Evolutionary conservation across 208 protist genomes (phyloP), one percentile per base, ranked within the genome.

Genomic region (Crithidia brevicula): DNA sequence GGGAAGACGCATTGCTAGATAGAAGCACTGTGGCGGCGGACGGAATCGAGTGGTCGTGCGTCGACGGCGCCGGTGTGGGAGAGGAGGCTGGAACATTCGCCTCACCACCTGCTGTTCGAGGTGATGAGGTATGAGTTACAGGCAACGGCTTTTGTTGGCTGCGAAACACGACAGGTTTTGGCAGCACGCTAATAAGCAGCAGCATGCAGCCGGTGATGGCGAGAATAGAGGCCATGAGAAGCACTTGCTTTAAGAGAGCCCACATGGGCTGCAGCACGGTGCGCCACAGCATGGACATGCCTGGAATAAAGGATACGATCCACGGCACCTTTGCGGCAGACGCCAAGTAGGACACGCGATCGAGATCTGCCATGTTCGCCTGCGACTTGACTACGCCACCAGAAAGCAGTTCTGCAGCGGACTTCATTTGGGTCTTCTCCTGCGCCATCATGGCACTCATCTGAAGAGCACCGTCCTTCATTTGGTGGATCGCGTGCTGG

Each of bases 381-480:
- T 72, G 67, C 13, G 65, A 54, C 33, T 79, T 82, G 53, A 67
- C 67, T n/a, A 88, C 59, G 10, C 80, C 82, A 16, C 38, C 58
- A n/a, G 76, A 63, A n/a, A 93, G 72, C 10, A 93, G 76, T 16
- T 66, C 66, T 18, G 70, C 74, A 23, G 67, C 89, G 8, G 65
- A 58, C 42, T 76, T 47, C 34, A 90, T 69, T 46, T 63, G 52
- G n/a, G 53, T 34, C 27, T 75, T 53, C 59, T 93, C 84, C 54
- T 83, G 52, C 50, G 67, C 60, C 76, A 93, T 86, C 45, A 89
- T 30, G 57, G 83, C 79, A 20, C 79, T 78, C 72, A 93, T 77
- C 31, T 85, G 77, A 36, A 85, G 51, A 2, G 77, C 84, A 10
- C 82, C 82, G 40, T 83, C 58, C 56, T 86, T 87, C 81, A 93